Percentiles rank a stretch among this genome's conserved stretches.
phyloP scores from a whole-genome alignment of 495 filamentous ascomycete genomes.

The Hypoxylon rickii region DNA sequence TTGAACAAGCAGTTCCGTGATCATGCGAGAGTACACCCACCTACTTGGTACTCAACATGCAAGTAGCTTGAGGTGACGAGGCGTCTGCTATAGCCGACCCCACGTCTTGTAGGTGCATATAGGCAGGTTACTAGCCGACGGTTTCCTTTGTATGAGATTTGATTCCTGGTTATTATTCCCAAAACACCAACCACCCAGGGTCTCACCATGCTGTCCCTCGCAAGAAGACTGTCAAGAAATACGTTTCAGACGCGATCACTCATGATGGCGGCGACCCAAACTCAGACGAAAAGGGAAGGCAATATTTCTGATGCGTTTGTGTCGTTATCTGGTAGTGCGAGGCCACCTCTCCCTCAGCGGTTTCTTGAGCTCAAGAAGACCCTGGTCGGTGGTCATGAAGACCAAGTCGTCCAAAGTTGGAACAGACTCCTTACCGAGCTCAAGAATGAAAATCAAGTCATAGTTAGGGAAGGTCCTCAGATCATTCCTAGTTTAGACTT shows the following conservation, averaged over 20 bases:
- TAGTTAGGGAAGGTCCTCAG: slow-evolving; percentile 42
- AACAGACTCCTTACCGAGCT: slow-evolving; percentile 65
- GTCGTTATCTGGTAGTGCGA: slow-evolving; percentile 70
- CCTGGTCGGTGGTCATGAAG: slow-evolving; percentile 66
- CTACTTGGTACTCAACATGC: too few species aligned
- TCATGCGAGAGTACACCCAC: too few species aligned
- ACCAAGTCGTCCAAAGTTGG: slow-evolving; percentile 68
- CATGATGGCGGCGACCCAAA: slow-evolving; percentile 16
- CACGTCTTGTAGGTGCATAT: too few species aligned
- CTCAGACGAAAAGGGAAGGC: slow-evolving; percentile 54
- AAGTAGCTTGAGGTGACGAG: too few species aligned
- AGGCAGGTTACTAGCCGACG: too few species aligned
- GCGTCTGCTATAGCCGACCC: too few species aligned
- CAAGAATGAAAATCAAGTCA: slow-evolving; percentile 54
- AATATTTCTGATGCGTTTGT: slow-evolving; percentile 87
- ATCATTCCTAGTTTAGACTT: slow-evolving; percentile 67
- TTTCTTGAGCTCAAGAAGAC: slow-evolving; percentile 76
- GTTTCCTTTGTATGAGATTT: too few species aligned
- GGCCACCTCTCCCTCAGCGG: slow-evolving; percentile 67
- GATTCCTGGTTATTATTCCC: too few species aligned
- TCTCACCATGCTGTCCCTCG: slow-evolving; percentile 6
- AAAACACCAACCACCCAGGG: background rate
- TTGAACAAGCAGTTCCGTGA: background rate
- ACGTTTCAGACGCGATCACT: slow-evolving; percentile 11
- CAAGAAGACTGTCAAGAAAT: background rate